Base-by-base conservation (phyloP, 306 rosid genomes). In the Hippophae tibetana region DNA sequence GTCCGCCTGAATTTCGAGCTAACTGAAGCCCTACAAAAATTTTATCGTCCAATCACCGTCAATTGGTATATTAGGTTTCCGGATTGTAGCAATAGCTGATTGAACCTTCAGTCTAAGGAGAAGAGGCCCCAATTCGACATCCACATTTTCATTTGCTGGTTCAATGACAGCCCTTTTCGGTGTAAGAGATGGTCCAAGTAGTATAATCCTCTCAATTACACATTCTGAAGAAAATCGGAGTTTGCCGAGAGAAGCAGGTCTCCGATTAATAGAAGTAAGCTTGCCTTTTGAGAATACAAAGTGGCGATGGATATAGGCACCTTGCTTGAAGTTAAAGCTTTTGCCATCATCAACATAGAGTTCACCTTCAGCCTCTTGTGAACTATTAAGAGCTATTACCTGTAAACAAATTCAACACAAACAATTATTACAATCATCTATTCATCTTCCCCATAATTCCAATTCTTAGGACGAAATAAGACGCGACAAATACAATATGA, bases 331-430 rank as follows among this genome's bases (percentile, higher is more conserved):
- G 47, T 68, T 73, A 14, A 85, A 92, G 80, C 93, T 92, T 69
- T 72, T 83, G 18, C 99, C 99, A 40, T 92, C 96, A 54, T 92
- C 99, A 23, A 83, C 62, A 43, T 88, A 92, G 49, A 92, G 78
- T 64, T 87, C 99, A 47, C 99, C 99, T 70, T 92, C 99, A 6
- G 99, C 99, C 72, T 65, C 81, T 73, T 75, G 93, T 58, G 96
- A 83, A 58, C 88, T 92, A 76, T 92, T 92, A 57, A 92, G 84
- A 64, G 93, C 99, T 48, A 92, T 78, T 54, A 92, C 96, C 99
- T 92, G 71, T 58, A 60, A 76, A 48, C 42, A 31, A 40, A 6
- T 26, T n/a, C 26, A 5, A 51, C 12, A 27, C 26, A 42, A n/a
- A 13, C 14, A 6, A 3, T 11, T 4, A 7, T n/a, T 31, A 31